These are phyloP conservation scores for Aspergillus egyptiacus DNA, from an alignment of 495 filamentous ascomycete genomes.

Conservation along the genomic window DNA sequence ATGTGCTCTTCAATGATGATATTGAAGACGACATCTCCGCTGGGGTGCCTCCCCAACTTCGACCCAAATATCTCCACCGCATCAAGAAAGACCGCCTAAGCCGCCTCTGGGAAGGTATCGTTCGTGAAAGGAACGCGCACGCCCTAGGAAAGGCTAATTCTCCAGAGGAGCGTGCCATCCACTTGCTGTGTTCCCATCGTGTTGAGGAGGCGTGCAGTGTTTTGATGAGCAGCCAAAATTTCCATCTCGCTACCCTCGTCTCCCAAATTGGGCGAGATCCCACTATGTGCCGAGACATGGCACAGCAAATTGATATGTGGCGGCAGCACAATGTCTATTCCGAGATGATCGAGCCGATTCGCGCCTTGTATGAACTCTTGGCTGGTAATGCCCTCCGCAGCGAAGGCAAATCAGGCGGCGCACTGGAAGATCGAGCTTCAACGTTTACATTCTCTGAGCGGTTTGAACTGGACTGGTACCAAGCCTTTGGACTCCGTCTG, in stretches of 20 bases:
- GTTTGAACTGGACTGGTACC: slow-evolving; percentile 86
- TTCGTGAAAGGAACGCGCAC: slow-evolving; percentile 44
- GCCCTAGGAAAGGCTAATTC: slow-evolving; percentile 46
- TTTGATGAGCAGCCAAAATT: slow-evolving; percentile 65
- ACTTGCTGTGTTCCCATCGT: slow-evolving; percentile 68
- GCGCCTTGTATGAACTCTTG: slow-evolving; percentile 83
- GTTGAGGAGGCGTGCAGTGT: slow-evolving; percentile 74
- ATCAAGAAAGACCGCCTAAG: slow-evolving; percentile 50
- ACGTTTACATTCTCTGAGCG: slow-evolving; percentile 72
- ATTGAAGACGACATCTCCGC: slow-evolving; percentile 42
- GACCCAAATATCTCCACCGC: slow-evolving; percentile 38
- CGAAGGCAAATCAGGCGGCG: slow-evolving; percentile 59
- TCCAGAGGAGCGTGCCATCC: slow-evolving; percentile 77
- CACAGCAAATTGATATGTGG: slow-evolving; percentile 77
- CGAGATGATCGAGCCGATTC: slow-evolving; percentile 78
- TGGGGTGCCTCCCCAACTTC: slow-evolving; percentile 36
- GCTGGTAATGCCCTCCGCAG: slow-evolving; percentile 78
- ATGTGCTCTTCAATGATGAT: slow-evolving; percentile 75
- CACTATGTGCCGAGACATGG: slow-evolving; percentile 59
- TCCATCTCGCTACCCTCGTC: slow-evolving; percentile 75
- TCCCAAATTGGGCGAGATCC: slow-evolving; percentile 69
- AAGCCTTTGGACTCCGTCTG: slow-evolving; percentile 82
- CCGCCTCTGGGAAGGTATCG: slow-evolving; percentile 40
- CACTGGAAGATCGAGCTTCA: slow-evolving; percentile 66
- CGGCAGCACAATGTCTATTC: slow-evolving; percentile 69